Conservation (phyloP, 2,329 filamentous ascomycete species). For the Aspergillus chevalieri region DNA sequence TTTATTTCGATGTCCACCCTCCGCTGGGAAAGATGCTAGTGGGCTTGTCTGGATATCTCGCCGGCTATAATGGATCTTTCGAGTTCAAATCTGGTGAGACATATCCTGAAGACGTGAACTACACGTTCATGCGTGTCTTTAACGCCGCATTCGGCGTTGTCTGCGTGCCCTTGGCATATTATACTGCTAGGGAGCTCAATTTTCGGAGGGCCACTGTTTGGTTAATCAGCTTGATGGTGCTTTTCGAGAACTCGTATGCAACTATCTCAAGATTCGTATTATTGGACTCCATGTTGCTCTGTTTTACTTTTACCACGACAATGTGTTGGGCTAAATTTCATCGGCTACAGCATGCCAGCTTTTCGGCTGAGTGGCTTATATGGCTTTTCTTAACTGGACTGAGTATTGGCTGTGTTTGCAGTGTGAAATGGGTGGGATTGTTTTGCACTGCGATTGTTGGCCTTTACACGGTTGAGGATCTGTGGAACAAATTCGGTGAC, state of each 20-base stretch:
- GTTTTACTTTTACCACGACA: conserved; percentile 95
- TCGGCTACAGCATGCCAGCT: conserved; percentile 75
- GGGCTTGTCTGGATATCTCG: conserved; percentile 89
- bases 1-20: conserved; percentile 97
- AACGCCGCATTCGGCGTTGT: conserved; percentile 91
- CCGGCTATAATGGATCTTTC: conserved; percentile 97
- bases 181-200: conserved; percentile 83
- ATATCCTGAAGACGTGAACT: conserved; percentile 90
- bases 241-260: conserved; percentile 98
- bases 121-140: conserved; percentile 97
- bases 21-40: conserved; percentile 98
- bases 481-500: conserved; percentile 98
- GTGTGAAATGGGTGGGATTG: conserved; percentile 95
- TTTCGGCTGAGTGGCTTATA: conserved; percentile 84
- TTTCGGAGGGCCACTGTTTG: conserved; percentile 83
- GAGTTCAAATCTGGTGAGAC: conserved; percentile 98
- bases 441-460: conserved; percentile 94
- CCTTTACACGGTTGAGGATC: conserved; percentile 89
- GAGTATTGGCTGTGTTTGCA: conserved; percentile 96
- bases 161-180: conserved; percentile 91
- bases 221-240: conserved; percentile 92
- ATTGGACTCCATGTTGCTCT: conserved; percentile 96
- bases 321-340: conserved; percentile 98
- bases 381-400: conserved; percentile 92
- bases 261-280: conserved; percentile 98